Evolutionary conservation across 345 rosid species (phyloP).

Genomic region (Eucalyptus regnans): DNA sequence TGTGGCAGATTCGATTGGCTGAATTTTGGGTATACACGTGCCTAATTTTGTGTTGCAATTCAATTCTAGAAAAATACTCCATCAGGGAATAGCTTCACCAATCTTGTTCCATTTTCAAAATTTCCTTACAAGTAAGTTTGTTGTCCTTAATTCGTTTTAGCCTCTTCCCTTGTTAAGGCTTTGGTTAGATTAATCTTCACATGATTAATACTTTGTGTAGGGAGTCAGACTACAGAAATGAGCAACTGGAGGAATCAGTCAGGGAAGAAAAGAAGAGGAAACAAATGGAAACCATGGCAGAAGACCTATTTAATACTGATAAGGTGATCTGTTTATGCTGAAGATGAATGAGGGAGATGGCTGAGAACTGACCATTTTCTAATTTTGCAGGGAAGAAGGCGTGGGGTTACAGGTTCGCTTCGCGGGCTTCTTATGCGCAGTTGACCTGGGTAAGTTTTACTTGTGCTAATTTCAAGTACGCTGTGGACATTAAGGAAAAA

Average conservation of each 20-base stretch:
- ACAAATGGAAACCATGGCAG: conserved; percentile 83
- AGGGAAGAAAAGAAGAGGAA: conserved; percentile 82
- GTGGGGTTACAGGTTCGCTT: conserved; percentile 44
- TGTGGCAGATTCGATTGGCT: not conserved
- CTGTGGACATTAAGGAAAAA: not conserved
- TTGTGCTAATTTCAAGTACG: not conserved
- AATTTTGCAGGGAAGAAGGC: conserved; percentile 50
- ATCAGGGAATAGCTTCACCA: conserved; percentile 87
- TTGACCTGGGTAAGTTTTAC: conserved; percentile 7
- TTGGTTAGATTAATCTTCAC: not conserved
- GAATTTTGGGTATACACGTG: not conserved
- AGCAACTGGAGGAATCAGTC: conserved; percentile 34
- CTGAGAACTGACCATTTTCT: not conserved
- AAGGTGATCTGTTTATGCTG: conserved; percentile 28
- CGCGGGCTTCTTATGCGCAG: conserved; percentile 30
- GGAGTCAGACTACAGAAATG: conserved; percentile 30
- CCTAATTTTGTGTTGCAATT: not conserved
- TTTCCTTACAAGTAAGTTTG: conserved; percentile 66
- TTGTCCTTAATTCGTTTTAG: not conserved
- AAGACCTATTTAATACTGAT: conserved; percentile 64
- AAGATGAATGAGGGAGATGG: not conserved
- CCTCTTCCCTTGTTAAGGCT: not conserved
- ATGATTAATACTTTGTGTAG: conserved; percentile 9
- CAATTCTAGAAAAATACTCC: conserved; percentile 32
- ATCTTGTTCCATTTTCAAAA: conserved; percentile 76